These are phyloP conservation scores for Camelina laxa DNA, from an alignment of 345 rosid species.

Conservation along the genomic window DNA sequence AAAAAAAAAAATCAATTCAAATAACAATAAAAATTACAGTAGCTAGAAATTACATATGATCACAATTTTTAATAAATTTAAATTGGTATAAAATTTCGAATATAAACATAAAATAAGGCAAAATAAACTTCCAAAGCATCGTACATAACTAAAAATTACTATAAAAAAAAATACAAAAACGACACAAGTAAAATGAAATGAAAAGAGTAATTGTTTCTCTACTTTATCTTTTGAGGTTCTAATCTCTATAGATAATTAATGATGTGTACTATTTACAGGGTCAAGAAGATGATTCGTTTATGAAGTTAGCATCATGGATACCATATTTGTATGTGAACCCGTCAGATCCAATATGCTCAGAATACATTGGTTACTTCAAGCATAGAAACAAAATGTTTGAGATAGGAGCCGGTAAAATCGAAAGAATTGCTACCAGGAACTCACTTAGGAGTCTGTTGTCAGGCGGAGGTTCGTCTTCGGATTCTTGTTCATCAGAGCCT, in stretches of 20 bases:
- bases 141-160: neutral
- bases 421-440: conserved; percentile 54
- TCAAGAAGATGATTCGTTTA: conserved; percentile 43
- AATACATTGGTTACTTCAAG: conserved; percentile 65
- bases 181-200: too few relatives aligned
- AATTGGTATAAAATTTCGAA: too few relatives aligned
- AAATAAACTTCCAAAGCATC: neutral
- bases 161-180: too few relatives aligned
- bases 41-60: too few relatives aligned
- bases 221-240: neutral
- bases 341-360: conserved; percentile 59
- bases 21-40: too few relatives aligned
- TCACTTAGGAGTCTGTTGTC: conserved; percentile 52
- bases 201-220: neutral
- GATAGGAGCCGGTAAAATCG: conserved; percentile 57
- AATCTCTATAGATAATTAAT: neutral
- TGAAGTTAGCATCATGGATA: conserved; percentile 53
- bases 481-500: conserved; percentile 45
- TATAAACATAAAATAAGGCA: neutral
- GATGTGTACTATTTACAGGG: conserved; percentile 14
- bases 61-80: neutral
- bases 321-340: conserved; percentile 64
- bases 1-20: too few relatives aligned
- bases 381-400: conserved; percentile 71
- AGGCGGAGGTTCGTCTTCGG: conserved; percentile 15